Percentiles rank a stretch among this genome's conserved stretches.
phyloP scores from a whole-genome alignment of 768 basidiomycete species.

The Thelephora ganbajun region DNA sequence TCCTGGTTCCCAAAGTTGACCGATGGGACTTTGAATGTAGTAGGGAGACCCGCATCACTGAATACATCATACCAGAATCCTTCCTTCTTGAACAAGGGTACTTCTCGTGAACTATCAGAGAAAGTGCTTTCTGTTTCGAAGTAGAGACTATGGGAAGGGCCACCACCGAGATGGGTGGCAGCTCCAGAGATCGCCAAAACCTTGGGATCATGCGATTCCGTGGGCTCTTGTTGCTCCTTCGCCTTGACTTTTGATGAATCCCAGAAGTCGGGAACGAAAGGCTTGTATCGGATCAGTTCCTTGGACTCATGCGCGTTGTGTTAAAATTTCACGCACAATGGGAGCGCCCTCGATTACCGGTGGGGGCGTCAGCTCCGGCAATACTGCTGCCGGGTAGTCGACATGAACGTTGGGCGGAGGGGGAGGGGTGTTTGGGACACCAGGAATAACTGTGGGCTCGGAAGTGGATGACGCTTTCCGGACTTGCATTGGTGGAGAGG shows the following conservation, averaged over 20 bases:
- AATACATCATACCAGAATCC: slow-evolving; percentile 22
- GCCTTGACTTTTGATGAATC: slow-evolving; percentile 28
- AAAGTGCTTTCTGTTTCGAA: slow-evolving; percentile 10
- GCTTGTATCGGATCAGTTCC: slow-evolving; percentile 22
- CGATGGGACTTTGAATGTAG: slow-evolving; percentile 12
- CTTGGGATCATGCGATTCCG: slow-evolving; percentile 24
- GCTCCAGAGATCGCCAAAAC: slow-evolving; percentile 36
- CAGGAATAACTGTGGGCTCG: slow-evolving; percentile 2
- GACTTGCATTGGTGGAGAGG: slow-evolving; percentile 10
- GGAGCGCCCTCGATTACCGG: slow-evolving; percentile 31
- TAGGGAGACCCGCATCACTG: slow-evolving; percentile 23
- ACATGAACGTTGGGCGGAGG: slow-evolving; percentile 11
- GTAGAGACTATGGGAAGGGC: slow-evolving; percentile 29
- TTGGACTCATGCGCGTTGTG: slow-evolving; percentile 3
- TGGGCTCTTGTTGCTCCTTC: slow-evolving; percentile 13
- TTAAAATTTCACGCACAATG: slow-evolving; percentile 33
- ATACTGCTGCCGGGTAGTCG: slow-evolving; percentile 30
- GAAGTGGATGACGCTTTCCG: slow-evolving; percentile 14
- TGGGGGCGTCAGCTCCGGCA: slow-evolving; percentile 42
- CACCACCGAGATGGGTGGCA: slow-evolving; percentile 31
- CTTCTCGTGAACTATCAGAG: slow-evolving; percentile 3
- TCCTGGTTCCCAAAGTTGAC: slow-evolving; percentile 6
- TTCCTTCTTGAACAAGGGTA: slow-evolving; percentile 3
- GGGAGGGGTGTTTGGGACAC: slow-evolving; percentile 8
- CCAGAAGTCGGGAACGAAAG: slow-evolving; percentile 47